A percentile compares a stretch with the other conserved stretches of the same genome.
Evolutionary conservation across 805 yeast species (phyloP).

Genomic region (Suhomyces sp.): DNA sequence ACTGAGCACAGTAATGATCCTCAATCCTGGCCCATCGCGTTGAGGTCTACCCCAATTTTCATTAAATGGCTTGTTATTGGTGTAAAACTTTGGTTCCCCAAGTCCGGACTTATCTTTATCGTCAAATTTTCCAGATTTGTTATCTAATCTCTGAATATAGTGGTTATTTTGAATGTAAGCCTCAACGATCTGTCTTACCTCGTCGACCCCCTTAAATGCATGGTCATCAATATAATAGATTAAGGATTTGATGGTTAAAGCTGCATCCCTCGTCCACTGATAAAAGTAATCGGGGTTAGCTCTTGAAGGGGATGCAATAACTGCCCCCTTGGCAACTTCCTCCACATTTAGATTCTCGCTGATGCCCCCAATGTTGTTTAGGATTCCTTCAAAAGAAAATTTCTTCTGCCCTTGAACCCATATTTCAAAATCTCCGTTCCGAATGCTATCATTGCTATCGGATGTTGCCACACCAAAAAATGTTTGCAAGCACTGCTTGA

Average conservation of each 20-base stretch:
- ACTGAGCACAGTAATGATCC: constrained; percentile 62
- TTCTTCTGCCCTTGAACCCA: constrained; percentile 51
- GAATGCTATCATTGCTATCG: background rate
- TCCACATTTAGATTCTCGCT: constrained; percentile 26
- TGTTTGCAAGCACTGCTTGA: too few relatives aligned
- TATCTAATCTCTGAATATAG: constrained; percentile 61
- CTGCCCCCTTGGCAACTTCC: constrained; percentile 61
- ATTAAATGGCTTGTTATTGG: constrained; percentile 61
- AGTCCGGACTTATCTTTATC: constrained; percentile 49
- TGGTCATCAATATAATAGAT: constrained; percentile 53
- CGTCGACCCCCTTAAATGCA: constrained; percentile 17
- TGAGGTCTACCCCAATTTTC: constrained; percentile 94
- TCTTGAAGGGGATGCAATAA: constrained; percentile 82
- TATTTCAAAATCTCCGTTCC: constrained; percentile 35
- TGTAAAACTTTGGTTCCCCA: constrained; percentile 88
- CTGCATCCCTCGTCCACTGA: constrained; percentile 91
- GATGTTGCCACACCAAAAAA: background rate
- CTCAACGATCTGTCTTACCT: constrained; percentile 40
- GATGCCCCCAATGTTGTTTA: constrained; percentile 57
- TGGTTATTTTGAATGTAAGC: constrained; percentile 61
- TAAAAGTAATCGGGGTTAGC: constrained; percentile 74
- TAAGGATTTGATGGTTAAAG: constrained; percentile 70
- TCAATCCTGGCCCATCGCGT: constrained; percentile 88
- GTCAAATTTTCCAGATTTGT: constrained; percentile 64
- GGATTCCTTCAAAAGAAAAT: constrained; percentile 44